These are phyloP conservation scores for Monilinia laxa DNA, from an alignment of 2,329 filamentous ascomycete genomes.

Conservation along the genomic window DNA sequence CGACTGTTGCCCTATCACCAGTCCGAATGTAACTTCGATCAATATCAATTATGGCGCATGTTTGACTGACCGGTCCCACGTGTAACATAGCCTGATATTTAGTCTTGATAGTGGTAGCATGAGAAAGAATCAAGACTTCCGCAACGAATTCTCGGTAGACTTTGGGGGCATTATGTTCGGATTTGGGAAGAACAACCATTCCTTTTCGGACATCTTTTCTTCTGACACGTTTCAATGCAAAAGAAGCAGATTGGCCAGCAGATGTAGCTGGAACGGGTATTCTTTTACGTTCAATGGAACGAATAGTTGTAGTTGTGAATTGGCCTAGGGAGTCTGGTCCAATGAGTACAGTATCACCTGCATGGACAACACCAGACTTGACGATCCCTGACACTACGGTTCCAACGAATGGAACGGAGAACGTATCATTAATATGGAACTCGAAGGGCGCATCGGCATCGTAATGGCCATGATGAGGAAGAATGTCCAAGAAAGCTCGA, in stretches of 20 bases:
- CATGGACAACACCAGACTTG: constrained; percentile 81
- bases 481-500: constrained; percentile 88
- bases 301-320: constrained; percentile 81
- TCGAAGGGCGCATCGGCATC: constrained; percentile 86
- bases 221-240: constrained; percentile 83
- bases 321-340: constrained; percentile 89
- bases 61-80: constrained; percentile 91
- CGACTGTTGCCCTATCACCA: constrained; percentile 89
- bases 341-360: constrained; percentile 84
- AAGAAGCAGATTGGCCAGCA: constrained; percentile 89
- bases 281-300: constrained; percentile 92
- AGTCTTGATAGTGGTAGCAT: constrained; percentile 94
- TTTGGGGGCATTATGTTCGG: constrained; percentile 68
- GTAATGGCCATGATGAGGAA: constrained; percentile 92
- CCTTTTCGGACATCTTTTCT: constrained; percentile 94
- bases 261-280: constrained; percentile 84
- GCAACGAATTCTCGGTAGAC: constrained; percentile 76
- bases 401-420: constrained; percentile 94
- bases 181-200: constrained; percentile 90
- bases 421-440: constrained; percentile 95
- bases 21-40: constrained; percentile 94
- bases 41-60: constrained; percentile 95
- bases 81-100: constrained; percentile 99
- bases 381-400: constrained; percentile 95
- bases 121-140: constrained; percentile 90